A percentile compares a stretch with the other conserved stretches of the same genome.
Conservation (phyloP, 371 early-diverging fungal genomes). For the Actinomortierella wolfii region DNA sequence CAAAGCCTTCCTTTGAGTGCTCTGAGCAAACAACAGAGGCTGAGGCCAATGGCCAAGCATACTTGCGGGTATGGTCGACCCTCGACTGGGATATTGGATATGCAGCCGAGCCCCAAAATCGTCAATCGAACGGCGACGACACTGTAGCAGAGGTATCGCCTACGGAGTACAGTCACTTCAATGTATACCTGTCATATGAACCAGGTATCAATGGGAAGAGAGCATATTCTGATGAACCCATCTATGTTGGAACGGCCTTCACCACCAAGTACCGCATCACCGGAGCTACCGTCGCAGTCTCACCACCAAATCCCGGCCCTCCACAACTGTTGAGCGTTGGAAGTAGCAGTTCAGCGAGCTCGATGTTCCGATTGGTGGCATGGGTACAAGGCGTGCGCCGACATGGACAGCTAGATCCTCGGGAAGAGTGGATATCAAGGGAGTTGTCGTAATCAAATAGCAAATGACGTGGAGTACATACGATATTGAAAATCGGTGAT, state of each 20-base stretch:
- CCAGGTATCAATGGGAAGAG: too few species aligned
- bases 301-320: background rate
- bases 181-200: conserved; percentile 16
- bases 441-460: too few species aligned
- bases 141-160: conserved; percentile 1
- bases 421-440: conserved; percentile 8
- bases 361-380: conserved; percentile 12
- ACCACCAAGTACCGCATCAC: conserved; percentile 21
- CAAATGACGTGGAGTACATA: too few species aligned
- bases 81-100: conserved; percentile 31
- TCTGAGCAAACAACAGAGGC: background rate
- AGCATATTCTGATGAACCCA: background rate
- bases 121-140: background rate
- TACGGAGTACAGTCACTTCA: conserved; percentile 32
- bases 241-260: conserved; percentile 35
- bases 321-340: background rate
- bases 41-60: background rate
- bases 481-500: too few species aligned
- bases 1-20: background rate
- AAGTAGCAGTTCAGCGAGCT: background rate
- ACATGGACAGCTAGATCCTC: conserved; percentile 26
- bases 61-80: conserved; percentile 14
- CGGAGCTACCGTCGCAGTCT: background rate
- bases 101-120: background rate
- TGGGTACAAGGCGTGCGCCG: conserved; percentile 37